Percentiles rank a stretch among this genome's conserved stretches.
These are phyloP conservation scores for Albifimbria verrucaria DNA, from an alignment of 2,329 filamentous ascomycete species.

Conservation along the genomic window DNA sequence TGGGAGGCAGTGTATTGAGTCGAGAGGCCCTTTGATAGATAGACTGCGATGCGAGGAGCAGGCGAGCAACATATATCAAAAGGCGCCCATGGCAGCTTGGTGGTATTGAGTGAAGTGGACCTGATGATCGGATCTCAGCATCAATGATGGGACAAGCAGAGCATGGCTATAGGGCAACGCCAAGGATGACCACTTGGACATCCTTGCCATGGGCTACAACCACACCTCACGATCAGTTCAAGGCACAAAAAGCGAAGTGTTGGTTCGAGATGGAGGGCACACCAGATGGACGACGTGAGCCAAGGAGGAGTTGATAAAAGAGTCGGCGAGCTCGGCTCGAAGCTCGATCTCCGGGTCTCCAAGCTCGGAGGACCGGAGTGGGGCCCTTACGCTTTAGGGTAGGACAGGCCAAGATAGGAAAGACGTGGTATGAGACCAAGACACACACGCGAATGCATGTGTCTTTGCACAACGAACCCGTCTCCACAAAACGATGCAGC, in stretches of 20 bases:
- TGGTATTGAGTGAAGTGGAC: no score
- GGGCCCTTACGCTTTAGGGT: neutral
- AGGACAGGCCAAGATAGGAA: neutral
- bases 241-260: neutral
- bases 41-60: no score
- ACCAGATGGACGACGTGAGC: no score
- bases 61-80: no score
- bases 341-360: neutral
- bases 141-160: no score
- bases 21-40: no score
- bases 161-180: neutral
- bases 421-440: neutral
- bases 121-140: no score
- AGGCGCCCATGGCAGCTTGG: no score
- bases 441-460: no score
- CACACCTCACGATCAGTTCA: neutral
- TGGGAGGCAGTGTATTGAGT: no score
- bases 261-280: neutral
- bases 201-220: neutral
- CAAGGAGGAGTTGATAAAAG: neutral
- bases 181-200: neutral
- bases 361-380: neutral
- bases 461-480: no score
- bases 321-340: neutral
- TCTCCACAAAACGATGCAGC: no score